Evolutionary conservation across 371 early-diverging fungal species (phyloP), one percentile per base, ranked within the genome.

Genomic region (Mortierella sp.): DNA sequence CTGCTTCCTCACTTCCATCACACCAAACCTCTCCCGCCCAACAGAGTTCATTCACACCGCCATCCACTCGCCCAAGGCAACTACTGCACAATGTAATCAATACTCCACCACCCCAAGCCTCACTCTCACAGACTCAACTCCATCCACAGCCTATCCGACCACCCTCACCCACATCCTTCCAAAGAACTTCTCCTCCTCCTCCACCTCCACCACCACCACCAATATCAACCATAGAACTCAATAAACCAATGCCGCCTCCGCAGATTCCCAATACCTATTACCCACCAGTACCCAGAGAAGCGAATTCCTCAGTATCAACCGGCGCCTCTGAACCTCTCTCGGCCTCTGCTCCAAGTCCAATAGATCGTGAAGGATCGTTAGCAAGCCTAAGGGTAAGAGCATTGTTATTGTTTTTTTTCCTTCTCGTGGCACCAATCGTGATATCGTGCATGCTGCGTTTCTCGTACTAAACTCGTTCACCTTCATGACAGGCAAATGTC

Each of bases 31-130:
- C 69, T 18, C 62, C 70, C 4, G n/a, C 68, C 10, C 64, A 70
- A 20, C 68, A 67, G 30, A 67, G 68, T 30, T 79, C 80, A 45
- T 79, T 79, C 72, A 79, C 80, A 0, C 80, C 80, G 0, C 80
- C 80, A 1, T 75, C 80, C 40, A 79, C 80, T 4, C 80, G 80
- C 1, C 80, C 80, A 47, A 68, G 80, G 3, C 80, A 79, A 24
- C 75, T 79, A 16, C 69, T 79, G n/a, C 74, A 79, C 43, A 79
- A 79, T 75, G 80, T 79, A 37, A 68, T 71, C 68, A 80, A 74
- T 62, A 80, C 75, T 58, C 80, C 80, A n/a, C 80, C 80, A 0
- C 62, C 68, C 11, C 78, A 51, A 22, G 51, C 72, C 28, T 61
- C 71, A 10, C 64, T 77, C 24, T 71, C 74, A 6, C 78, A 78